Percentiles rank a stretch among this genome's conserved stretches.
phyloP scores from a whole-genome alignment of 371 early-diverging fungal species.

The Conidiobolus incongruus region DNA sequence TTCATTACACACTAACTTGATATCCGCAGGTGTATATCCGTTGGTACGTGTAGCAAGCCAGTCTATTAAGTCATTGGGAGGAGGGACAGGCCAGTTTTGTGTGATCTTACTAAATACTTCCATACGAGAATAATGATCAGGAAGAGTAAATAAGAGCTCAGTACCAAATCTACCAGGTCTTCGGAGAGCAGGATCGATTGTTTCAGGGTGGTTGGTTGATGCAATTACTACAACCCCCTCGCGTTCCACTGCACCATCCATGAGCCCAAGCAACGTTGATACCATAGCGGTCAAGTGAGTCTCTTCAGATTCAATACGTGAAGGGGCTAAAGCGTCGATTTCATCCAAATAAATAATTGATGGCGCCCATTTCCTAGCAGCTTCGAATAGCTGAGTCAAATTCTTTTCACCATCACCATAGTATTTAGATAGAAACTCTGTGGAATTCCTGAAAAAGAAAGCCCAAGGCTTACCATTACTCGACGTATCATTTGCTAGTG shows the following conservation, averaged over 20 bases:
- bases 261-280: constrained; percentile 82
- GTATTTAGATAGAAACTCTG: constrained; percentile 60
- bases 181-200: constrained; percentile 56
- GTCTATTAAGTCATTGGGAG: background rate
- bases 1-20: background rate
- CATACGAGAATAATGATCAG: background rate
- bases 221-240: constrained; percentile 40
- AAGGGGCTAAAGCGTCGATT: constrained; percentile 89
- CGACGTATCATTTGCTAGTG: constrained; percentile 37
- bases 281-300: constrained; percentile 26
- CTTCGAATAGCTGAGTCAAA: constrained; percentile 56
- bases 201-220: constrained; percentile 77
- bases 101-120: background rate
- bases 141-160: background rate
- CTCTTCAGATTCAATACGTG: constrained; percentile 42
- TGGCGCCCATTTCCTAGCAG: constrained; percentile 68
- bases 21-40: background rate
- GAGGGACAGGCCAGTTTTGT: background rate
- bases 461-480: constrained; percentile 16
- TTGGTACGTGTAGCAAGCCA: background rate
- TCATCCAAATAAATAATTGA: constrained; percentile 98
- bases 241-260: constrained; percentile 59
- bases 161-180: constrained; percentile 36
- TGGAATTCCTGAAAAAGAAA: constrained; percentile 56
- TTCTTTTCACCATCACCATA: constrained; percentile 61